A percentile compares a stretch with the other conserved stretches of the same genome.
phyloP scores from a whole-genome alignment of 352 stramenopile genomes.

The Lagenidium giganteum region DNA sequence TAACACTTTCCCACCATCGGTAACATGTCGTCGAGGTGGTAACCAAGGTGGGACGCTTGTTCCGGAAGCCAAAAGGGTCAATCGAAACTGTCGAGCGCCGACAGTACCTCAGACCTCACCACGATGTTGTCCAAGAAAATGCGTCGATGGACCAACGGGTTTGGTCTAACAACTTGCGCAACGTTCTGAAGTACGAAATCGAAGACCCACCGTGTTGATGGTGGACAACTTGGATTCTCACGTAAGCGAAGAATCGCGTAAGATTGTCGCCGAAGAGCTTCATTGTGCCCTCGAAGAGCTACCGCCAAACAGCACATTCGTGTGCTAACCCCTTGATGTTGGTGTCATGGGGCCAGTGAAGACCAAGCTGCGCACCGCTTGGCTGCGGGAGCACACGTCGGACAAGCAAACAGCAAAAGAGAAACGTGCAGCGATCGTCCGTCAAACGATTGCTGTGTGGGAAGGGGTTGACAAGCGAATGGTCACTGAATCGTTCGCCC shows the following conservation, averaged over 20 bases:
- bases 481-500: too few relatives aligned
- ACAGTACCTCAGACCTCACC: too few relatives aligned
- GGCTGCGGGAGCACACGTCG: too few relatives aligned
- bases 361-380: slow-evolving; percentile 4
- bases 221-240: slow-evolving; percentile 19
- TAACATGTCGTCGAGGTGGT: too few relatives aligned
- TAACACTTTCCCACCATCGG: too few relatives aligned
- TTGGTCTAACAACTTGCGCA: slow-evolving; percentile 8
- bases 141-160: slow-evolving; percentile 13
- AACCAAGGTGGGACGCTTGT: too few relatives aligned
- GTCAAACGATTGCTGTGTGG: too few relatives aligned
- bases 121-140: slow-evolving; percentile 21
- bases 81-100: too few relatives aligned
- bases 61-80: too few relatives aligned
- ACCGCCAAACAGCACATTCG: slow-evolving; percentile 9
- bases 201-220: slow-evolving; percentile 2
- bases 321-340: slow-evolving; percentile 15
- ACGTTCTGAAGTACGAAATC: slow-evolving; percentile 5
- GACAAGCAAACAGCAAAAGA: too few relatives aligned
- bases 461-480: too few relatives aligned
- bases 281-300: slow-evolving; percentile 1
- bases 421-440: too few relatives aligned
- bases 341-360: slow-evolving; percentile 11
- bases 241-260: slow-evolving; percentile 2
- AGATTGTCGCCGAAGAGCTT: slow-evolving; percentile 1